Conservation (phyloP, 805 yeast genomes). For the Alloascoidea africana region DNA sequence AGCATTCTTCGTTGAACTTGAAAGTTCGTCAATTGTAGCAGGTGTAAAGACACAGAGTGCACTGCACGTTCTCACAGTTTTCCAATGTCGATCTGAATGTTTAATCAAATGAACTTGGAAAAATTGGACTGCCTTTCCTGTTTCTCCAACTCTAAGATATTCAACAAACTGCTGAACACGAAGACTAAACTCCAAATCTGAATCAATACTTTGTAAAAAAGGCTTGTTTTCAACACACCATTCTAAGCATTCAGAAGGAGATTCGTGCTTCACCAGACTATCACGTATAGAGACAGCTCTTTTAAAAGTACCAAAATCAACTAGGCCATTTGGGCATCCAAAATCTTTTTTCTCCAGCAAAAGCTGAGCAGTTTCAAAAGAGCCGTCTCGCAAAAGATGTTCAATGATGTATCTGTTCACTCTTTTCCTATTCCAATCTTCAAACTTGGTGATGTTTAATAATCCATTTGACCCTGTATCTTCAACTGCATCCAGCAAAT, state of each 20-base stretch:
- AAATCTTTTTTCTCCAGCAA: constrained; percentile 23
- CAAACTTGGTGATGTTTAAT: constrained; percentile 25
- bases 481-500: constrained; percentile 9
- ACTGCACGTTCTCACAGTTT: background rate
- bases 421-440: constrained; percentile 53
- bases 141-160: constrained; percentile 32
- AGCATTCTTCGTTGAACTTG: constrained; percentile 16
- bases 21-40: constrained; percentile 7
- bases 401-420: constrained; percentile 56
- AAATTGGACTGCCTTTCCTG: constrained; percentile 44
- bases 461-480: constrained; percentile 12
- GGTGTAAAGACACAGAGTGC: background rate
- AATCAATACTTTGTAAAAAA: constrained; percentile 32
- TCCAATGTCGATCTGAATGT: constrained; percentile 20
- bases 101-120: constrained; percentile 33
- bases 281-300: constrained; percentile 41
- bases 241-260: constrained; percentile 32
- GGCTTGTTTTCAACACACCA: constrained; percentile 71
- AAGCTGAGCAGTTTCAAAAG: constrained; percentile 19
- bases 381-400: constrained; percentile 42
- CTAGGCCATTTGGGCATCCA: constrained; percentile 30
- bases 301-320: constrained; percentile 52
- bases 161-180: constrained; percentile 65
- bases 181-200: constrained; percentile 60
- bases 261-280: constrained; percentile 27